These are phyloP conservation scores for Tuber brumale DNA, from an alignment of 495 filamentous ascomycete genomes.

Conservation along the genomic window DNA sequence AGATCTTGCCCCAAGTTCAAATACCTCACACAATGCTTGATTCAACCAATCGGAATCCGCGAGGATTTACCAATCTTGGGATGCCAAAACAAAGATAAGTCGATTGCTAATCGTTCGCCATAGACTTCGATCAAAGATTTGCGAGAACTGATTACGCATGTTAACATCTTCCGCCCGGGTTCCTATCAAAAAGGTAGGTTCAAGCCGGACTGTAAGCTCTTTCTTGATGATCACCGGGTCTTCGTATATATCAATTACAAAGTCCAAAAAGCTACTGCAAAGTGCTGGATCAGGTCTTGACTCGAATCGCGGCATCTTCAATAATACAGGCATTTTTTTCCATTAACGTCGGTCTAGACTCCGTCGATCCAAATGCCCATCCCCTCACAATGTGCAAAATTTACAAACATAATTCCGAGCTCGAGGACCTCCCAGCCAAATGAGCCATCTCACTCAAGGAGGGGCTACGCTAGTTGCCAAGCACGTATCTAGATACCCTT, in stretches of 20 bases:
- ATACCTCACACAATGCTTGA: too few relatives aligned
- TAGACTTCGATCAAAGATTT: conserved; percentile 85
- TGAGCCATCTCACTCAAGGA: conserved; percentile 92
- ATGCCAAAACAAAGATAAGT: conserved; percentile 75
- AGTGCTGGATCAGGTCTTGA: conserved; percentile 71
- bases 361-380: conserved; percentile 91
- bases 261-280: conserved; percentile 82
- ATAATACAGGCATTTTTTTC: conserved; percentile 94
- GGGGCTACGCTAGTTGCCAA: conserved; percentile 85
- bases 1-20: too few relatives aligned
- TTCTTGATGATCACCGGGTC: conserved; percentile 89
- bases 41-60: conserved; percentile 92
- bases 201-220: conserved; percentile 90
- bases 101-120: conserved; percentile 78
- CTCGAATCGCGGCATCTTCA: conserved; percentile 97
- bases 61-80: conserved; percentile 94
- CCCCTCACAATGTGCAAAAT: conserved; percentile 85
- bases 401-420: conserved; percentile 75
- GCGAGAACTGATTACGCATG: conserved; percentile 93
- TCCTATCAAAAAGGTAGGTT: conserved; percentile 95
- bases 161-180: conserved; percentile 89
- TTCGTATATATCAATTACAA: conserved; percentile 96
- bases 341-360: conserved; percentile 90
- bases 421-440: conserved; percentile 86
- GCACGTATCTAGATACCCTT: conserved; percentile 83